These are phyloP conservation scores for Kalanchoe fedtschenkoi DNA, from an alignment of 164 flowering plant species.

Conservation along the genomic window DNA sequence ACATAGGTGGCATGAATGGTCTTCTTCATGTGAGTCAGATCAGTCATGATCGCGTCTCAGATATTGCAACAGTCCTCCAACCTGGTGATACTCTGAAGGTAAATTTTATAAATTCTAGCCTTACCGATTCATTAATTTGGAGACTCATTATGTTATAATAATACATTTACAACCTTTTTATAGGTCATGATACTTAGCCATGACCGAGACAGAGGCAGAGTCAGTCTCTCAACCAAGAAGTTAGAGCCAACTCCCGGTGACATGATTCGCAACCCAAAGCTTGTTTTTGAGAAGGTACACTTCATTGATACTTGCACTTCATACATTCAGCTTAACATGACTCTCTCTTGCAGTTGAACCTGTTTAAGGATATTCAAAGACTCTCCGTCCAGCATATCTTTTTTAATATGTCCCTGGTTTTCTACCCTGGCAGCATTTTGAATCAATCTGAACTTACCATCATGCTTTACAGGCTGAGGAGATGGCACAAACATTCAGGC, in stretches of 20 bases:
- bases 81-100: slow-evolving; percentile 97
- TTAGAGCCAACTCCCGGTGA: slow-evolving; percentile 98
- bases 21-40: slow-evolving; percentile 98
- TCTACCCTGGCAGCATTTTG: background rate
- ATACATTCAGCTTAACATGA: too few species aligned
- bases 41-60: slow-evolving; percentile 92
- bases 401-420: too few species aligned
- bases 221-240: slow-evolving; percentile 96
- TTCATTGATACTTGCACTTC: background rate
- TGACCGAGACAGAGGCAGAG: slow-evolving; percentile 92
- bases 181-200: slow-evolving; percentile 96
- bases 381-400: too few species aligned
- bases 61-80: slow-evolving; percentile 85
- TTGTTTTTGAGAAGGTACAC: slow-evolving; percentile 92
- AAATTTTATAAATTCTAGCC: background rate
- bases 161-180: slow-evolving; percentile 1
- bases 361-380: too few species aligned
- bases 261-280: slow-evolving; percentile 94
- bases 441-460: background rate
- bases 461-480: slow-evolving; percentile 69
- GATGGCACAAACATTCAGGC: slow-evolving; percentile 97
- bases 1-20: slow-evolving; percentile 95
- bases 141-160: background rate
- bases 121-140: background rate
- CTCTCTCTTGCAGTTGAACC: too few species aligned